These are phyloP conservation scores for Citrus hindsii DNA, from an alignment of 345 rosid genomes.

Conservation along the genomic window DNA sequence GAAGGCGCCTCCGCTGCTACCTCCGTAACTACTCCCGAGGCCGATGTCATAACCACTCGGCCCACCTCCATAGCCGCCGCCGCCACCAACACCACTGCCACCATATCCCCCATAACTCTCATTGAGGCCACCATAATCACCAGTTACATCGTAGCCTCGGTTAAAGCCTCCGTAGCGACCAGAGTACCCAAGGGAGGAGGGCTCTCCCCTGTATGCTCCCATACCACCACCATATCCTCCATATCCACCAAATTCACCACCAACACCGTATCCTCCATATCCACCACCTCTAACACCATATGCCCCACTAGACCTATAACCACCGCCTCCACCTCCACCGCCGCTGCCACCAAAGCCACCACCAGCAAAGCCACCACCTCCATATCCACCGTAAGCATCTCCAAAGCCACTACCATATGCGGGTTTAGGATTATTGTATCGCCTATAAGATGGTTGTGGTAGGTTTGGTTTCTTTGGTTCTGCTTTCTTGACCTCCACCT, in stretches of 20 bases:
- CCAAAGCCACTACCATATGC: conserved; percentile 54
- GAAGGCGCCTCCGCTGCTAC: conserved; percentile 34
- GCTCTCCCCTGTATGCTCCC: conserved; percentile 77
- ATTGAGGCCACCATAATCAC: conserved; percentile 55
- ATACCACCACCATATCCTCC: conserved; percentile 58
- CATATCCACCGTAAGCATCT: conserved; percentile 34
- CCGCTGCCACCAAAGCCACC: conserved; percentile 39
- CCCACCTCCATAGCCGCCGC: conserved; percentile 38
- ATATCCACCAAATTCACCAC: conserved; percentile 63
- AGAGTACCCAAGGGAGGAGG: conserved; percentile 63
- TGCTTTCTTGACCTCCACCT: conserved; percentile 99
- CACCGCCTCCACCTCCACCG: conserved; percentile 32
- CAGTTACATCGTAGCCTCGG: conserved; percentile 64
- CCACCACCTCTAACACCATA: conserved; percentile 56
- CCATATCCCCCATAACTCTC: conserved; percentile 60
- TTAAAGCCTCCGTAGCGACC: conserved; percentile 70
- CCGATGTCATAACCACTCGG: conserved; percentile 32
- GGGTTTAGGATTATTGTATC: conserved; percentile 59
- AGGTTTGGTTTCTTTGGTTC: conserved; percentile 94
- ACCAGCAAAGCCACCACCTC: conserved; percentile 59
- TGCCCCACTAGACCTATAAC: conserved; percentile 57
- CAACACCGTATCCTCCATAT: conserved; percentile 63
- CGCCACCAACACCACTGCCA: conserved; percentile 36
- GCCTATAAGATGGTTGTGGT: conserved; percentile 53
- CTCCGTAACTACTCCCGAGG: conserved; percentile 36